Evolutionary conservation across 2,329 filamentous ascomycete species (phyloP).

Genomic region (Monilinia fructicola): DNA sequence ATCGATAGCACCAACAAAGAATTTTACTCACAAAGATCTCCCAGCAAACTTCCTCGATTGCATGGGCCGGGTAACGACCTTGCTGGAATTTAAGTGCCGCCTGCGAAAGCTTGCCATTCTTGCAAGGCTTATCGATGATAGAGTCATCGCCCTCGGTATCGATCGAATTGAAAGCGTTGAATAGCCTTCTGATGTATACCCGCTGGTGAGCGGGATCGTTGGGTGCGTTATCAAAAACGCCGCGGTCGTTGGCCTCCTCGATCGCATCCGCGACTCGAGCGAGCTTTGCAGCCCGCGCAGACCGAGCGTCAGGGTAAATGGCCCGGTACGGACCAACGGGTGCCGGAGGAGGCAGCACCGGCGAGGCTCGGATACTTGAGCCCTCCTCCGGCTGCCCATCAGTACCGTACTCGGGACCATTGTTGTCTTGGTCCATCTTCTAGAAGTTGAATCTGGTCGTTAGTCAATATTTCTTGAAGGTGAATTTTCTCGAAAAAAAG

Average conservation of each 20-base stretch:
- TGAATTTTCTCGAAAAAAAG: not conserved
- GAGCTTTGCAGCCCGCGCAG: not conserved
- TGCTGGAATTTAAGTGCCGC: conserved; percentile 26
- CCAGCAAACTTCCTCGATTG: conserved; percentile 31
- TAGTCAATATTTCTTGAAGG: conserved; percentile 5
- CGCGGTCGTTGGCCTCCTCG: not conserved
- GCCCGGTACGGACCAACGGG: conserved; percentile 8
- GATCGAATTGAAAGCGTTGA: conserved; percentile 28
- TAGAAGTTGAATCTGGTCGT: not conserved
- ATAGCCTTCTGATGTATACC: conserved; percentile 23
- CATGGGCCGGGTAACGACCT: conserved; percentile 21
- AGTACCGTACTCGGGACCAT: conserved; percentile 1
- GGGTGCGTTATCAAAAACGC: not conserved
- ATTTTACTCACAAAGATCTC: conserved; percentile 30
- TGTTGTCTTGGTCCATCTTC: conserved; percentile 6
- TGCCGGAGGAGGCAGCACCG: not conserved
- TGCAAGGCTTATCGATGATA: conserved; percentile 31
- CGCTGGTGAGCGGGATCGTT: not conserved
- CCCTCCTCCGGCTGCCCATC: not conserved
- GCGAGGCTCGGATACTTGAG: not conserved
- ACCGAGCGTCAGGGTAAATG: not conserved
- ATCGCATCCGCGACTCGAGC: not conserved
- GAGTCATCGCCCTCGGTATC: not conserved
- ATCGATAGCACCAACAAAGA: not conserved
- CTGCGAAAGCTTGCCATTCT: conserved; percentile 28